Conservation (phyloP, 495 filamentous ascomycete species). For the Saxispiralis lemnorum region DNA sequence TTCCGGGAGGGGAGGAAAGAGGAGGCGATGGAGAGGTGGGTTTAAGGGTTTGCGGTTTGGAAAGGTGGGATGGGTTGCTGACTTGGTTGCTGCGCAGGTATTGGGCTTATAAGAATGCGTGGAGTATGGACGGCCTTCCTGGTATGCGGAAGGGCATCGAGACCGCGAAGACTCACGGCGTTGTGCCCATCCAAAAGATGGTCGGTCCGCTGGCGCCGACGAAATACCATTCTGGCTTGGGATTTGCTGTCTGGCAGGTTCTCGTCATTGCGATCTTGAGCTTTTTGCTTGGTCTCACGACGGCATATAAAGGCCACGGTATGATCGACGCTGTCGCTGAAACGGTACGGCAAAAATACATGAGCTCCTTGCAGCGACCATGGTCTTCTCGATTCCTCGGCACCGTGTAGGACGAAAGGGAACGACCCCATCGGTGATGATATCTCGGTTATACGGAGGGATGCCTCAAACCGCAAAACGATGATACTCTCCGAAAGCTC, state of each 20-base stretch:
- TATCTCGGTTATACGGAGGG: too few species aligned
- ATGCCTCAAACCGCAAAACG: too few species aligned
- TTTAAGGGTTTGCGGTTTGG: not conserved
- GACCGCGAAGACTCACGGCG: constrained; percentile 25
- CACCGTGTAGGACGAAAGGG: too few species aligned
- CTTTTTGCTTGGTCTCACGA: constrained; percentile 5
- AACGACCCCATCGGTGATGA: too few species aligned
- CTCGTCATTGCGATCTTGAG: constrained; percentile 2
- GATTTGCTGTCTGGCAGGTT: not conserved
- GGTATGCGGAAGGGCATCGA: constrained; percentile 29
- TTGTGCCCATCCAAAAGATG: constrained; percentile 35
- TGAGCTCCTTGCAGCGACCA: too few species aligned
- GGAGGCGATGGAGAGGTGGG: constrained; percentile 34
- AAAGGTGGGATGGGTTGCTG: not conserved
- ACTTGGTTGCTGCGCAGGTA: constrained; percentile 24
- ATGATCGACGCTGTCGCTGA: not conserved
- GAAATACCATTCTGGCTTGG: constrained; percentile 1
- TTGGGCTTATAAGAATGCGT: constrained; percentile 39
- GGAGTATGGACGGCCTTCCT: constrained; percentile 36
- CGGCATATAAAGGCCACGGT: not conserved
- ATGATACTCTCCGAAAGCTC: too few species aligned
- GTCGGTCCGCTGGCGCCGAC: constrained; percentile 18
- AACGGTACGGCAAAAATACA: too few species aligned
- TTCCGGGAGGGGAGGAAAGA: constrained; percentile 27
- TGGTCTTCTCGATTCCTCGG: too few species aligned